Percentiles rank a stretch among this genome's conserved stretches.
Conservation (phyloP, 1,139 yeast species). For the Yamadazyma dendronema region DNA sequence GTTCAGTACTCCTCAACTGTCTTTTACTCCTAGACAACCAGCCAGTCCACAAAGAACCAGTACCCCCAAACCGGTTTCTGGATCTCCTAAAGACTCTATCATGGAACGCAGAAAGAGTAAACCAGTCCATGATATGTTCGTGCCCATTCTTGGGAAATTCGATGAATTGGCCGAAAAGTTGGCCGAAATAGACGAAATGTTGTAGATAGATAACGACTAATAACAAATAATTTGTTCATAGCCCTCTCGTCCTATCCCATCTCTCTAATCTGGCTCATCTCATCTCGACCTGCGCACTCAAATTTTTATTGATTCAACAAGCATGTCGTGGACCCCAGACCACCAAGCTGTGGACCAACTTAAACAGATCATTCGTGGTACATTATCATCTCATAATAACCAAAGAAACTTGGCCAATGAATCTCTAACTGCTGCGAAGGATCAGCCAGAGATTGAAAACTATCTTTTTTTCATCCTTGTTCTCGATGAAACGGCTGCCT, state of each 20-base stretch:
- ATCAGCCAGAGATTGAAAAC: constrained; percentile 74
- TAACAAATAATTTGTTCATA: neutral
- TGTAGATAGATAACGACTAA: constrained; percentile 5
- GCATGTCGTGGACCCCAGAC: constrained; percentile 60
- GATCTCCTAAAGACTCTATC: neutral
- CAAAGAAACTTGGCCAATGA: constrained; percentile 62
- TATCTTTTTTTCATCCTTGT: constrained; percentile 72
- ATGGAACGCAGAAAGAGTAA: constrained; percentile 24
- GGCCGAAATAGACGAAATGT: constrained; percentile 39
- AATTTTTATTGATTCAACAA: constrained; percentile 1
- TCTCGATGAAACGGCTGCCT: constrained; percentile 41
- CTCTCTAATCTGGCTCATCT: neutral
- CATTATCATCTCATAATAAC: constrained; percentile 56
- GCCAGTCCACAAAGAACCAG: neutral
- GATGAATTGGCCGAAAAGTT: constrained; percentile 46
- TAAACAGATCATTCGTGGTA: constrained; percentile 59
- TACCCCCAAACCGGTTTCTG: neutral
- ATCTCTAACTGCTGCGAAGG: constrained; percentile 65
- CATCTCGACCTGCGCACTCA: constrained; percentile 1
- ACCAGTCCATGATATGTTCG: constrained; percentile 46
- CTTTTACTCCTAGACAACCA: neutral
- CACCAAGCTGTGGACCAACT: constrained; percentile 60
- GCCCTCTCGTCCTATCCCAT: neutral
- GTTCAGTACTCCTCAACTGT: neutral
- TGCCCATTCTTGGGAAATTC: constrained; percentile 45